phyloP scores from a whole-genome alignment of 176 grass and related monocot species.

The Dactylis glomerata region DNA sequence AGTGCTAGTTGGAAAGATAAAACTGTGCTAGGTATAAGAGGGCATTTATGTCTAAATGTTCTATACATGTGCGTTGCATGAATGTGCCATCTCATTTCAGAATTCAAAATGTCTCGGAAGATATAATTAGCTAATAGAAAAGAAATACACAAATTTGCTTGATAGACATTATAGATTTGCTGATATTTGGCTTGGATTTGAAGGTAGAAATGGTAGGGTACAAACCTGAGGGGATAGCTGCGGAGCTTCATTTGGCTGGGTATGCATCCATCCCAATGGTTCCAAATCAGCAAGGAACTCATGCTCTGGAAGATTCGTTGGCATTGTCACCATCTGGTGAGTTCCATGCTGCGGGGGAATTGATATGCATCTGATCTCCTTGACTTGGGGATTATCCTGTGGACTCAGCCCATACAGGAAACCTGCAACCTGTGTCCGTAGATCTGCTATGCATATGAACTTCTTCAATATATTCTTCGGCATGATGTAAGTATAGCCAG shows the following conservation, averaged over 20 bases:
- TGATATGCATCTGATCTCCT: constrained; percentile 94
- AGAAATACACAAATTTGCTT: not conserved
- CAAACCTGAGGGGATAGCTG: constrained; percentile 95
- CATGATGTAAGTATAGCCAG: constrained; percentile 99
- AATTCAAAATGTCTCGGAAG: not conserved
- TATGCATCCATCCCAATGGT: constrained; percentile 97
- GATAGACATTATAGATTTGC: not conserved
- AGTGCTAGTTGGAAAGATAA: not conserved
- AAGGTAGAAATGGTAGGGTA: not conserved
- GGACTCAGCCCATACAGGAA: constrained; percentile 93
- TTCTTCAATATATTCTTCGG: constrained; percentile 99
- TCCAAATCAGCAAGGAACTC: constrained; percentile 96
- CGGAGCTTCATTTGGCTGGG: constrained; percentile 95
- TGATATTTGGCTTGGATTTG: not conserved
- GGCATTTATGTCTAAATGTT: not conserved
- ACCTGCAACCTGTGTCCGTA: constrained; percentile 82
- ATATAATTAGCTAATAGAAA: not conserved
- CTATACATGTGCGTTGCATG: not conserved
- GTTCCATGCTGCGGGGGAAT: constrained; percentile 92
- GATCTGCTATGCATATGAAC: constrained; percentile 99
- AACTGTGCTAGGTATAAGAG: not conserved
- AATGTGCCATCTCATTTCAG: not conserved
- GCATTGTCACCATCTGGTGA: constrained; percentile 93
- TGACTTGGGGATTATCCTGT: constrained; percentile 95
- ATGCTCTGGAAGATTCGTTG: constrained; percentile 85